Base-by-base conservation (phyloP, 2,329 filamentous ascomycete species). In the Phyllosticta capitalensis region DNA sequence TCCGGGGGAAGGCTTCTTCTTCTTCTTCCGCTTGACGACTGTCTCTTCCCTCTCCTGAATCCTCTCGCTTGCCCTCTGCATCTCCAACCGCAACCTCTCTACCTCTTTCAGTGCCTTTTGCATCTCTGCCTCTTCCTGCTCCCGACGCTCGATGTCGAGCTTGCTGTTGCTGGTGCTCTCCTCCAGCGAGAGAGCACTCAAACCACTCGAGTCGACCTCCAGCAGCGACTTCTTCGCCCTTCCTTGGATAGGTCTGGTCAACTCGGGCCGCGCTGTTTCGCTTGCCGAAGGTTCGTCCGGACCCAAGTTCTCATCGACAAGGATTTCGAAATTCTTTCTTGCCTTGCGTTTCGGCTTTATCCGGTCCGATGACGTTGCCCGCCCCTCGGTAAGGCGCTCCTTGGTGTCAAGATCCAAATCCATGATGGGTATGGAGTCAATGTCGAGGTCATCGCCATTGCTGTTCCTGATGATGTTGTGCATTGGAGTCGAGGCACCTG, bases 341-440 rank as follows among this genome's bases (percentile, higher is more conserved):
- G 70, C 64, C 10, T 71, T 70, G 50, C 65, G 66, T 21, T 69
- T 67, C 6, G 69, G 67, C 56, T 67, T 71, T 61, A 19, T 66
- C 62, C 17, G 68, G 63, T 17, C 63, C 62, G 17, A 65, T 24
- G 19, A 66, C 61, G 33, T 67, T 45, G 38, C 38, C 7, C 65
- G 4, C 62, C 64, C 5, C 63, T 66, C 55, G 14, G 55, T 48
- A 5, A 58, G 55, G 9, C 57, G 48, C 17, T 56, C 64, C 19
- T 64, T 57, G 24, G 64, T 65, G 45, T 86, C 85, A 7, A 96
- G 81, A 63, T 95, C 86, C 53, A 99, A 80, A 69, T 95, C 86
- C 85, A 99, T 94, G 67, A 99, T 92, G 1, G 94, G 94, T 66
- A 99, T 99, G 1, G 90, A 84, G 72, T 99, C 94, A 51, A 99